Conservation (phyloP, 2,329 filamentous ascomycete species). For the Daldinia sp. region DNA sequence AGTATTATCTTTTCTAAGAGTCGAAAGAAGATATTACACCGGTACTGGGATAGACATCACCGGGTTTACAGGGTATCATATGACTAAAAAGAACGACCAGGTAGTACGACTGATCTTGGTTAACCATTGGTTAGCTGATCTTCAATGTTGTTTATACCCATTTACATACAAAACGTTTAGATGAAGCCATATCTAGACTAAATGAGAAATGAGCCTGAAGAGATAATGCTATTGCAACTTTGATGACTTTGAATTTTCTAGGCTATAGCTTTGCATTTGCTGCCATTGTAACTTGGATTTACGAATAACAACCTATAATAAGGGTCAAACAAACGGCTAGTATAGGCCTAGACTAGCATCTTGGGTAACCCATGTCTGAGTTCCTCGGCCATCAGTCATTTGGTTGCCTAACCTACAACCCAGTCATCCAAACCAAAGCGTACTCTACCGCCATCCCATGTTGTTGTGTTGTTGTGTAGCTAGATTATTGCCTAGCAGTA, state of each 20-base stretch:
- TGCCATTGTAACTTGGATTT: background rate
- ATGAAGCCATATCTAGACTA: background rate
- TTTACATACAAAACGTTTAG: background rate
- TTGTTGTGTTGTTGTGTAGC: background rate
- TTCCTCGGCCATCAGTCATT: background rate
- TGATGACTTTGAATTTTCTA: background rate
- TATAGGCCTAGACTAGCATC: background rate
- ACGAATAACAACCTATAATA: background rate
- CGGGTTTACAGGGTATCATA: background rate
- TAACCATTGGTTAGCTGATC: background rate
- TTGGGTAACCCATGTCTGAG: background rate
- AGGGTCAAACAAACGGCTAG: background rate
- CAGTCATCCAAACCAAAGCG: too few relatives aligned
- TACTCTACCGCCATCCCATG: background rate
- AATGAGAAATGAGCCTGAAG: background rate
- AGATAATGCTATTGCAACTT: background rate
- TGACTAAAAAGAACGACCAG: background rate
- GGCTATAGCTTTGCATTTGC: background rate
- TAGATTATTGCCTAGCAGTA: background rate
- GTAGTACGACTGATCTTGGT: background rate
- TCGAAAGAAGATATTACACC: background rate
- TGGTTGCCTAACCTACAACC: background rate
- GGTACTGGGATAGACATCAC: background rate
- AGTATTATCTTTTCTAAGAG: background rate
- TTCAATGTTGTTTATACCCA: background rate